These are phyloP conservation scores for Claviceps spartinae DNA, from an alignment of 2,329 filamentous ascomycete species.

Conservation along the genomic window DNA sequence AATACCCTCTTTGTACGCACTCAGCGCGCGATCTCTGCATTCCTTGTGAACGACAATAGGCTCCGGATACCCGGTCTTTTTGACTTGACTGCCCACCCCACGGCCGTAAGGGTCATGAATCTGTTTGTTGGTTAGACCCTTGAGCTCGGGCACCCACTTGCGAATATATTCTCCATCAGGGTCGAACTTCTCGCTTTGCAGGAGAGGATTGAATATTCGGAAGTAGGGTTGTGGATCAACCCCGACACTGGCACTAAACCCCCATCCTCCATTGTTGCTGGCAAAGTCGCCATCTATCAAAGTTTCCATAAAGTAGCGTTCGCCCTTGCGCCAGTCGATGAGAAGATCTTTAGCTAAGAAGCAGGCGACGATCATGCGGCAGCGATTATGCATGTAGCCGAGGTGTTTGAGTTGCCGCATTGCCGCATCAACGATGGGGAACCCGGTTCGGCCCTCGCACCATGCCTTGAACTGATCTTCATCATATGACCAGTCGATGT, in stretches of 20 bases:
- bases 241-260: constrained; percentile 47
- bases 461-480: constrained; percentile 56
- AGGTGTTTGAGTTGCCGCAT: constrained; percentile 62
- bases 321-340: constrained; percentile 72
- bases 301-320: constrained; percentile 71
- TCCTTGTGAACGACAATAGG: constrained; percentile 63
- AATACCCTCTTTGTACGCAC: constrained; percentile 49
- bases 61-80: constrained; percentile 57
- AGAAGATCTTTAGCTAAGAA: constrained; percentile 72
- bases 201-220: constrained; percentile 72
- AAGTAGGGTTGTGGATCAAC: constrained; percentile 87
- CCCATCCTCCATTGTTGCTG: constrained; percentile 57
- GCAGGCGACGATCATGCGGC: constrained; percentile 70
- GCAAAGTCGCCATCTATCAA: constrained; percentile 70
- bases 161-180: constrained; percentile 65
- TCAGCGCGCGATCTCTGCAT: constrained; percentile 52
- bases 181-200: constrained; percentile 82
- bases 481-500: constrained; percentile 73
- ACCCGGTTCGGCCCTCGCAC: constrained; percentile 62
- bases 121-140: constrained; percentile 46
- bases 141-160: constrained; percentile 68
- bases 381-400: constrained; percentile 75
- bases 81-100: constrained; percentile 43
- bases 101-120: constrained; percentile 71
- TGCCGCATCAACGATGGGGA: constrained; percentile 72